Conservation (phyloP, 495 filamentous ascomycete genomes). For the Aspergillus bridgeri region DNA sequence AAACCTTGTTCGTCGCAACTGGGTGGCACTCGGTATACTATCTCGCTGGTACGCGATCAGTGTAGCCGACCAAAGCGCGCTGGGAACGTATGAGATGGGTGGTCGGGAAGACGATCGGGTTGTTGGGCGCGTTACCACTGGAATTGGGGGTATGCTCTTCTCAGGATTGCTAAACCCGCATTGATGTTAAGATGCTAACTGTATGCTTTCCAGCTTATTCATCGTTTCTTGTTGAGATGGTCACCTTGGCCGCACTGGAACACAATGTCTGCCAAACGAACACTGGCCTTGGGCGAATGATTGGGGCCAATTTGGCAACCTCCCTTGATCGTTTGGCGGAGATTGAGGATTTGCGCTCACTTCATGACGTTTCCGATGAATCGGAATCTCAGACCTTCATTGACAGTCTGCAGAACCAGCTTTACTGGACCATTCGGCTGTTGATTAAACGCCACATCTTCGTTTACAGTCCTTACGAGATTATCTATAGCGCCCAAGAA, state of each 20-base stretch:
- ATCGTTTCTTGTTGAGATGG: constrained; percentile 40
- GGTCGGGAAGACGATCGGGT: constrained; percentile 61
- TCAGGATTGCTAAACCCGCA: neutral
- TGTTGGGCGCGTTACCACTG: constrained; percentile 60
- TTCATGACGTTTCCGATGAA: constrained; percentile 31
- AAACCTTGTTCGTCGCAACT: constrained; percentile 65
- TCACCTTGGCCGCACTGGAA: constrained; percentile 34
- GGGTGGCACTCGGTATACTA: constrained; percentile 71
- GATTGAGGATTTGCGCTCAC: constrained; percentile 36
- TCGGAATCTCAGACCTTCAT: constrained; percentile 30
- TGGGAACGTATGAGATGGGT: constrained; percentile 46
- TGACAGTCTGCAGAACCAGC: constrained; percentile 56
- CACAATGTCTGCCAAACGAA: constrained; percentile 42
- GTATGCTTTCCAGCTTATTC: constrained; percentile 36
- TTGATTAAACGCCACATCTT: constrained; percentile 56
- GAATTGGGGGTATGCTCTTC: constrained; percentile 63
- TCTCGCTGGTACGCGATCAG: constrained; percentile 73
- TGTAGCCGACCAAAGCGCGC: constrained; percentile 60
- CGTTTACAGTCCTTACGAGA: constrained; percentile 53
- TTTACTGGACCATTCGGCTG: constrained; percentile 71
- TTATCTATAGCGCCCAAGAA: constrained; percentile 60
- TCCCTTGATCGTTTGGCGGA: constrained; percentile 40
- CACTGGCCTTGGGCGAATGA: constrained; percentile 37
- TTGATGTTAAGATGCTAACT: constrained; percentile 13
- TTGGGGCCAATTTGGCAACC: constrained; percentile 35